Evolutionary conservation across 129 eudicot species (phyloP), one percentile per base, ranked within the genome.

Genomic region (Artemisia tridentata): DNA sequence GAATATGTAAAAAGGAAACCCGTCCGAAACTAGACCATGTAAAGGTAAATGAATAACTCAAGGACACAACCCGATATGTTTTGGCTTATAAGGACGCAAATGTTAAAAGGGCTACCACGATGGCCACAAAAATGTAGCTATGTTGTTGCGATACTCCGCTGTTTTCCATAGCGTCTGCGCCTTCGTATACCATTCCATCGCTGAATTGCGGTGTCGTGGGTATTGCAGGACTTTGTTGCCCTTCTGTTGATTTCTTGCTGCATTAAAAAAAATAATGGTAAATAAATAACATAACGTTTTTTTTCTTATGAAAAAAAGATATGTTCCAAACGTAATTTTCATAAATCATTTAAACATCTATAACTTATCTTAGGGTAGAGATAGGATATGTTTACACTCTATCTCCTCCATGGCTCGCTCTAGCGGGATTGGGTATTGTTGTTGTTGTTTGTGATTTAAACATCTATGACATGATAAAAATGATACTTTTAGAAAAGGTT

Each of bases 211-310:
- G 51, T 55, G 74, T 55, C 18, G 50, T 41, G 4, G 72, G 43
- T 54, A 47, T 73, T 16, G 48, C 21, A 2, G 80, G 74, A 38
- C 48, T 52, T 71, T 25, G 83, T 46, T 60, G 77, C 14, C 74
- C 86, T n/a, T 72, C 84, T 0, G 90, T 79, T 62, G 95, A 68
- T 66, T 83, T 88, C 51, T 86, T 84, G 47, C 97, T 91, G 88
- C 80, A 80, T 13, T 3, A 48, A 62, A 53, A 65, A 67, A 10
- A 25, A 34, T 7, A 11, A 6, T 23, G 5, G 5, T 21, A 9
- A 0, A 53, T 16, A 23, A 21, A 38, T 23, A 1, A 9, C 5
- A 58, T 11, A 2, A 23, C 3, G 11, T 19, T 7, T 11, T 0
- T 0, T 23, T 23, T 23, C 25, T 23, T 23, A 23, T 23, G 25